phyloP scores from a whole-genome alignment of 768 basidiomycete species.

The Suillus spraguei region DNA sequence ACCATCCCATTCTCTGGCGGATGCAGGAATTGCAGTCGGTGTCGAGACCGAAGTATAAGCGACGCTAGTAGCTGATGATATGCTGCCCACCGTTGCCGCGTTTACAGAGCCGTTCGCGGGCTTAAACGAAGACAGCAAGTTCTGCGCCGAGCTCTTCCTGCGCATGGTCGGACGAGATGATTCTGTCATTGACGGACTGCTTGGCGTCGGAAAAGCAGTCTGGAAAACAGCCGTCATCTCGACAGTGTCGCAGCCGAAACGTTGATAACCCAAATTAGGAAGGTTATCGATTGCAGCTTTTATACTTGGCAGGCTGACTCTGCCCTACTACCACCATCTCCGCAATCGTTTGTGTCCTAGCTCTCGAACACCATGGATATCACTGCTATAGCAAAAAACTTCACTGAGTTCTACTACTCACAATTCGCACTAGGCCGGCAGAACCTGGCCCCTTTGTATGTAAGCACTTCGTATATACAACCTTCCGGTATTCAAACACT shows the following conservation, averaged over 20 bases:
- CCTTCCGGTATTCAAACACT: slow-evolving; percentile 32
- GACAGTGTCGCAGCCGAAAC: slow-evolving; percentile 5
- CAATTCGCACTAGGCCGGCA: slow-evolving; percentile 71
- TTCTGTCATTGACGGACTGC: slow-evolving; percentile 33
- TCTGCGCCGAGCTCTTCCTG: slow-evolving; percentile 85
- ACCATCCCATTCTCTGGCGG: slow-evolving; percentile 68
- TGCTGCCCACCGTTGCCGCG: slow-evolving; percentile 35
- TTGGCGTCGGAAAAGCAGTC: slow-evolving; percentile 15
- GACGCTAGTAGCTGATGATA: slow-evolving; percentile 40
- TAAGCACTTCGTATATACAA: slow-evolving; percentile 42
- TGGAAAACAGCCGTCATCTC: slow-evolving; percentile 24
- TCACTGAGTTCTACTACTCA: slow-evolving; percentile 80
- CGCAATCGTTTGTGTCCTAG: slow-evolving; percentile 19
- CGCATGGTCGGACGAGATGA: slow-evolving; percentile 63
- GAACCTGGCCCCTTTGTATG: slow-evolving; percentile 70
- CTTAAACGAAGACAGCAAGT: slow-evolving; percentile 78
- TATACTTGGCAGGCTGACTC: neutral
- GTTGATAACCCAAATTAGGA: slow-evolving; percentile 24
- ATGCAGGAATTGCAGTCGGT: slow-evolving; percentile 40
- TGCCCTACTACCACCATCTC: slow-evolving; percentile 14
- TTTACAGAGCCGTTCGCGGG: slow-evolving; percentile 25
- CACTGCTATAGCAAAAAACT: slow-evolving; percentile 74
- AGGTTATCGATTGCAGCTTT: slow-evolving; percentile 4
- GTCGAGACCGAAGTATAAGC: slow-evolving; percentile 39
- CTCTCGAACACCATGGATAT: slow-evolving; percentile 66